Conservation (phyloP, 306 rosid genomes). For the Amphicarpaea edgeworthii region DNA sequence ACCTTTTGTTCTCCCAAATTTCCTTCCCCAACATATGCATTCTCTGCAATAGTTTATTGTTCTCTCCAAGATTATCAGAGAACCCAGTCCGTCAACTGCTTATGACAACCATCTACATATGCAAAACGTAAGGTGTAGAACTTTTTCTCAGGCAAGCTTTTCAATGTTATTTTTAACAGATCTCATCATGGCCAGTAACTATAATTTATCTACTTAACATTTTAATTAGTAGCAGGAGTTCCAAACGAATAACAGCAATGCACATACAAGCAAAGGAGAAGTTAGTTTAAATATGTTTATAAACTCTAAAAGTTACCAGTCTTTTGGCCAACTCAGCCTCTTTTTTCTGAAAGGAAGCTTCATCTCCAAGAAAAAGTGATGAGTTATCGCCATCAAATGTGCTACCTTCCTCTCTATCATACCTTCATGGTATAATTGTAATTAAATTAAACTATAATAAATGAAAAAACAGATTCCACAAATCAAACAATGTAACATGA, state of each 20-base stretch:
- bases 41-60: no score
- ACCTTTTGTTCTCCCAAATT: no score
- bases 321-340: slow-evolving; percentile 97
- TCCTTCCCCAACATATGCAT: no score
- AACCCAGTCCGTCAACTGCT: no score
- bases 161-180: neutral
- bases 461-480: neutral
- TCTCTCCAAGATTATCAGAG: no score
- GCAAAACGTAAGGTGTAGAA: slow-evolving; percentile 9
- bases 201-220: slow-evolving; percentile 30
- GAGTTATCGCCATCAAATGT: slow-evolving; percentile 82
- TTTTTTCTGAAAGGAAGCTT: slow-evolving; percentile 92
- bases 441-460: slow-evolving; percentile 41
- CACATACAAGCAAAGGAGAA: slow-evolving; percentile 17
- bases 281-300: slow-evolving; percentile 22
- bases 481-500: slow-evolving; percentile 25
- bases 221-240: slow-evolving; percentile 18
- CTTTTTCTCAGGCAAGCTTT: slow-evolving; percentile 31
- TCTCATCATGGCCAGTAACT: slow-evolving; percentile 7
- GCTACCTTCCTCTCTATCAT: slow-evolving; percentile 97
- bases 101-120: neutral
- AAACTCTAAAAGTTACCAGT: slow-evolving; percentile 67
- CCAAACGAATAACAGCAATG: neutral
- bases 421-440: slow-evolving; percentile 61
- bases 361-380: slow-evolving; percentile 82